A percentile compares a stretch with the other conserved stretches of the same genome.
Evolutionary conservation across 441 rosid species (phyloP).

Genomic region (Capsella rubella): DNA sequence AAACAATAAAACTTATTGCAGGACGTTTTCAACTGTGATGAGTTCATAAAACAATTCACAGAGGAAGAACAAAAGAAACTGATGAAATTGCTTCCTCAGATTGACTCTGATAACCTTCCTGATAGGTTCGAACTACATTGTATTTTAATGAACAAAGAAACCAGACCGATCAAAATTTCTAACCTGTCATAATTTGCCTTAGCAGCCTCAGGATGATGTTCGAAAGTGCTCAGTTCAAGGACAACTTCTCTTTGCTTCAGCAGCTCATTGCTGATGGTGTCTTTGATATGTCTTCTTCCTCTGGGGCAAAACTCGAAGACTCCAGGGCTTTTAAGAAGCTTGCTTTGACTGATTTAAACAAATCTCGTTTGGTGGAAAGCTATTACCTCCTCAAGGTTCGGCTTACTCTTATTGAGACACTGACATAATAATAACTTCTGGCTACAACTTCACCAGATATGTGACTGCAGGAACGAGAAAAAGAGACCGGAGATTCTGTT

Average conservation of each 20-base stretch:
- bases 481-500: slow-evolving; percentile 23
- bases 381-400: slow-evolving; percentile 70
- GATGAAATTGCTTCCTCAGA: slow-evolving; percentile 70
- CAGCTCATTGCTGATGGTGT: slow-evolving; percentile 81
- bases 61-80: slow-evolving; percentile 85
- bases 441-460: slow-evolving; percentile 29
- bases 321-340: slow-evolving; percentile 67
- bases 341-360: slow-evolving; percentile 58
- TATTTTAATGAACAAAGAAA: background rate
- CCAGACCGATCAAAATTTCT: slow-evolving; percentile 7
- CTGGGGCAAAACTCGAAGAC: slow-evolving; percentile 60
- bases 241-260: slow-evolving; percentile 74
- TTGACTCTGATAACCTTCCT: slow-evolving; percentile 62
- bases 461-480: slow-evolving; percentile 40
- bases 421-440: slow-evolving; percentile 15
- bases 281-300: slow-evolving; percentile 62
- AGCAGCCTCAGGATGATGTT: slow-evolving; percentile 84
- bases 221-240: slow-evolving; percentile 82
- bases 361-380: slow-evolving; percentile 80
- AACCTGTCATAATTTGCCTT: slow-evolving; percentile 24
- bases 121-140: slow-evolving; percentile 58
- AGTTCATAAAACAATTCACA: slow-evolving; percentile 70
- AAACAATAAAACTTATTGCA: slow-evolving; percentile 38
- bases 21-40: slow-evolving; percentile 87
- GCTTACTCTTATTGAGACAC: slow-evolving; percentile 33